phyloP scores from a whole-genome alignment of 2,329 filamentous ascomycete genomes.

The Aureobasidium musti region DNA sequence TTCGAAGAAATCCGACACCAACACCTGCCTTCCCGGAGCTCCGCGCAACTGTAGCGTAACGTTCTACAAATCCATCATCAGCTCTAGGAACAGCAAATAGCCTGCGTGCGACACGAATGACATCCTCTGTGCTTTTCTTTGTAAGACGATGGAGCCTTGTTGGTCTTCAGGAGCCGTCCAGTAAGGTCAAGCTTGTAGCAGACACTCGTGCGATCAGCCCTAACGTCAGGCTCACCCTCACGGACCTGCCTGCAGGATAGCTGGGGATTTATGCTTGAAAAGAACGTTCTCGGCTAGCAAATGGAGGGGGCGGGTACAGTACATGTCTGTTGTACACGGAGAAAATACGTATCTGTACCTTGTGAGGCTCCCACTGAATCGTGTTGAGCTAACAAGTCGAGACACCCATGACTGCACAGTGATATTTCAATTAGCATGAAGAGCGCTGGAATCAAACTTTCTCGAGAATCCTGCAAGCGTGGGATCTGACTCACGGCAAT shows the following conservation, averaged over 20 bases:
- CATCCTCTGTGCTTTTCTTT: background rate
- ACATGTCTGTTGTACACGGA: background rate
- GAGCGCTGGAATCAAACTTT: background rate
- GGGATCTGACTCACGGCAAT: background rate
- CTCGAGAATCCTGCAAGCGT: background rate
- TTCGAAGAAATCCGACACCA: background rate
- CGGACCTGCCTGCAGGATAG: background rate
- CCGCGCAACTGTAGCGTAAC: slow-evolving; percentile 7
- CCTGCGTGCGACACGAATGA: background rate
- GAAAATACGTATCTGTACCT: slow-evolving; percentile 5
- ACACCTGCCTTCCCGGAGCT: background rate
- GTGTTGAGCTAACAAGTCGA: background rate
- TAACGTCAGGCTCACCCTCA: background rate
- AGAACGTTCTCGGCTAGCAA: slow-evolving; percentile 12
- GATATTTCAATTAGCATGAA: background rate
- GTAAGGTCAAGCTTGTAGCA: background rate
- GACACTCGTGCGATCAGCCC: background rate
- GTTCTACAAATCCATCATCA: background rate
- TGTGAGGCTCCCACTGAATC: background rate
- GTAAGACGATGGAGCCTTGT: background rate
- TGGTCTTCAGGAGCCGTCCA: background rate
- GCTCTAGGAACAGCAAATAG: background rate
- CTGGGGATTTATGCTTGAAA: slow-evolving; percentile 15
- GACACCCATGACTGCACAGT: too few relatives aligned
- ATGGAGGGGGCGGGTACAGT: background rate